These are phyloP conservation scores for Leishmania arabica DNA, from an alignment of 208 protist genomes.

Conservation along the genomic window DNA sequence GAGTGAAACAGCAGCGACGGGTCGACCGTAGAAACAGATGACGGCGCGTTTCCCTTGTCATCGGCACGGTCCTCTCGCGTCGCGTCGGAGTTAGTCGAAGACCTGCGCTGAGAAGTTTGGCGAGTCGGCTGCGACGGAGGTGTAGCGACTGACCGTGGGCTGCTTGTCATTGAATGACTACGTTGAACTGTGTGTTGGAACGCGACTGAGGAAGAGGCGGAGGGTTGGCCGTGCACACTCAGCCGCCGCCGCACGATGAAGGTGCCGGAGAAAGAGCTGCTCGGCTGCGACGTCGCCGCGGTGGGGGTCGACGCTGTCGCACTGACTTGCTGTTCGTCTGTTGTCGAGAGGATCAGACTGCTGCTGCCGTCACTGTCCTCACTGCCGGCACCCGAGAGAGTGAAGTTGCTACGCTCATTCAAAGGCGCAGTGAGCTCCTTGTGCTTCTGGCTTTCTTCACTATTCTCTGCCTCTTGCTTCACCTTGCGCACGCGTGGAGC, in stretches of 20 bases:
- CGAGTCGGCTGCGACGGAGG: background rate
- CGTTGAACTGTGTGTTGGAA: background rate
- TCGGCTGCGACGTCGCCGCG: background rate
- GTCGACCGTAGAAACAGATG: constrained; percentile 3
- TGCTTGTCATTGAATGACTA: background rate
- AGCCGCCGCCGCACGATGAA: constrained; percentile 15
- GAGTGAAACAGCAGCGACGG: constrained; percentile 8
- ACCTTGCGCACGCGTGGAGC: background rate
- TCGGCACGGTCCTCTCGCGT: background rate
- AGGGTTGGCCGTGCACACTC: background rate
- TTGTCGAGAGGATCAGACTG: background rate
- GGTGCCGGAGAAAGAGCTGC: constrained; percentile 4
- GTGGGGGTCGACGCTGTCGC: background rate
- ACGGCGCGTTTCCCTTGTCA: background rate
- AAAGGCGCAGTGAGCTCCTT: background rate
- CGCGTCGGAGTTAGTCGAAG: background rate
- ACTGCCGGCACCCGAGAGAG: background rate
- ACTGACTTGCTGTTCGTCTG: background rate
- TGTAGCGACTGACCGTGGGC: background rate
- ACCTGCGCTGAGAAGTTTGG: background rate
- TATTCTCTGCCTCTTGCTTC: background rate
- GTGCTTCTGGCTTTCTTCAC: background rate
- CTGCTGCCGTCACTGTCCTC: background rate
- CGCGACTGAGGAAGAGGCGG: background rate
- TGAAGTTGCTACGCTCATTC: background rate